Evolutionary conservation across 129 eudicot species (phyloP).

Genomic region (Tagetes patula): DNA sequence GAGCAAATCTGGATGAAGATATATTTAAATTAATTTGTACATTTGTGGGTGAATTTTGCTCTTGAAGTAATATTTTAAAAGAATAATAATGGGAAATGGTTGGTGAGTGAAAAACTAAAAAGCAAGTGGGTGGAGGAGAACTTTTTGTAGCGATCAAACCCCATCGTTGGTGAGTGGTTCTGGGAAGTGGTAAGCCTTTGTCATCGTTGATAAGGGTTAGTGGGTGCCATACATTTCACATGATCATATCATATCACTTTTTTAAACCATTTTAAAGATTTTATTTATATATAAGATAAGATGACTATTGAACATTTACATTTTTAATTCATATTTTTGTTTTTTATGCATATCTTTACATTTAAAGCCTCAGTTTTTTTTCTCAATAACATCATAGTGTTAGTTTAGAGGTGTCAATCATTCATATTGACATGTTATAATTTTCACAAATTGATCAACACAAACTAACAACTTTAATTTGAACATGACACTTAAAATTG

Average conservation of each 20-base stretch:
- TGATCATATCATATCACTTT: background rate
- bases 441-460: no score
- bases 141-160: constrained; percentile 46
- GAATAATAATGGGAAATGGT: constrained; percentile 14
- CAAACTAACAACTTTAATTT: no score
- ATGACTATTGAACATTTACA: no score
- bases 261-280: background rate
- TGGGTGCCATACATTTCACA: constrained; percentile 31
- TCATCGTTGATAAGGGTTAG: constrained; percentile 26
- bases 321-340: no score
- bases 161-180: constrained; percentile 80
- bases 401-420: no score
- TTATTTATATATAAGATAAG: background rate
- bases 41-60: constrained; percentile 3
- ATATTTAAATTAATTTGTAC: constrained; percentile 13
- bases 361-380: no score
- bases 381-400: no score
- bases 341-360: no score
- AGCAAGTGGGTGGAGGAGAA: constrained; percentile 42
- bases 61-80: background rate
- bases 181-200: constrained; percentile 25
- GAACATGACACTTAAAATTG: no score
- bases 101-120: constrained; percentile 34
- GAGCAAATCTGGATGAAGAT: constrained; percentile 39
- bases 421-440: no score